Evolutionary conservation across 2,329 filamentous ascomycete species (phyloP), one percentile per base, ranked within the genome.

Genomic region (Sarocladium strictum): DNA sequence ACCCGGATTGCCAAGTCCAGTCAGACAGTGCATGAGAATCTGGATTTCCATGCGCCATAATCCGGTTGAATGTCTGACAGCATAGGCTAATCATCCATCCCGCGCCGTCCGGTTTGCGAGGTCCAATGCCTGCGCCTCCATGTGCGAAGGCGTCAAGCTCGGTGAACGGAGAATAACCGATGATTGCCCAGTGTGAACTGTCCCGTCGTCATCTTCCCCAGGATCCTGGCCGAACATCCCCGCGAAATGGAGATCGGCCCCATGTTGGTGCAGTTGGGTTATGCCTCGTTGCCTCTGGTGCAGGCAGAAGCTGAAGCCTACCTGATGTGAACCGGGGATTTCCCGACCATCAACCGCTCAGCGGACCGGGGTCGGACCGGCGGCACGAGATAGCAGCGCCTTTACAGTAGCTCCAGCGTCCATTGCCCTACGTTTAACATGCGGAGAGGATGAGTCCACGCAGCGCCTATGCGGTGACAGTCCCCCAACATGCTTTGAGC

Each of bases 201-300:
- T n/a, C 35, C n/a, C 35, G 6, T 38, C 12, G n/a, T 17, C 11
- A 17, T 23, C 19, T 47, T 47, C 43, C 43, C 43, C 43, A 47
- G 43, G 23, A 11, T 47, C 10, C 43, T 4, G 15, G 21, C 17
- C 40, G 40, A 24, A 43, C 21, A 24, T 21, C 17, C 40, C 40
- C 40, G 5, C 5, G 5, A 24, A 38, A 10, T 43, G 9, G 7
- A 15, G 21, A 15, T 4, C 4, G 6, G 17, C 5, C 43, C 43
- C 43, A 23, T 47, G 23, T 24, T 47, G 24, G 24, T 47, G 43
- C 43, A 47, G 27, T 47, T 11, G n/a, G 3, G 43, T 47, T 47
- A 47, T 47, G 6, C 43, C 43, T 47, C 15, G 29, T 47, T 47
- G 43, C 24, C 43, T 47, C 43, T 47, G 43, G 43, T n/a, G 43